Conservation (phyloP, 2,329 filamentous ascomycete species). For the Davidsoniella virescens region DNA sequence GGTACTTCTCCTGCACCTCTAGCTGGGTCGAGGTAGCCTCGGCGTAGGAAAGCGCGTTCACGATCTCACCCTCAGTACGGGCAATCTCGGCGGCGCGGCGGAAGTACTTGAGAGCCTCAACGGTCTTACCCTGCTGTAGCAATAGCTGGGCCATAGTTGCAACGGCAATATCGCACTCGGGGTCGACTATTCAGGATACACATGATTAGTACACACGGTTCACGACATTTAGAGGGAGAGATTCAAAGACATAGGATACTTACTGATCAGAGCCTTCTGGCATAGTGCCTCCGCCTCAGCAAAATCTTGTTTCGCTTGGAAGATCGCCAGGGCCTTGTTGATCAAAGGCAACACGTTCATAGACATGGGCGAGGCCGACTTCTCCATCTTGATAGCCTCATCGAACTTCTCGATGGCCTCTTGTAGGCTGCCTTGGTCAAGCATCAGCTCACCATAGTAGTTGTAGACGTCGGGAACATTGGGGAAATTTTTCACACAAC, state of each 20-base stretch:
- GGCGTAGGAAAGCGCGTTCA: slow-evolving; percentile 91
- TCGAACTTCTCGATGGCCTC: slow-evolving; percentile 98
- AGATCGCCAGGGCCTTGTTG: slow-evolving; percentile 93
- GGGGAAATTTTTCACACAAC: slow-evolving; percentile 96
- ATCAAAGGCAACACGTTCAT: slow-evolving; percentile 97
- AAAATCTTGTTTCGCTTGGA: slow-evolving; percentile 98
- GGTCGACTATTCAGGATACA: slow-evolving; percentile 51
- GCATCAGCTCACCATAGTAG: slow-evolving; percentile 93
- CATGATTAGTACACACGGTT: neutral
- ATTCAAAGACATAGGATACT: slow-evolving; percentile 23
- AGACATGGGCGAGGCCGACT: slow-evolving; percentile 76
- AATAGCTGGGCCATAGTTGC: slow-evolving; percentile 97
- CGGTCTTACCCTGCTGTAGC: slow-evolving; percentile 93
- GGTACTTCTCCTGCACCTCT: slow-evolving; percentile 77
- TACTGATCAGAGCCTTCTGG: slow-evolving; percentile 93
- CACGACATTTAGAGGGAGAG: neutral
- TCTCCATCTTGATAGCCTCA: slow-evolving; percentile 97
- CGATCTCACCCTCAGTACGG: slow-evolving; percentile 84
- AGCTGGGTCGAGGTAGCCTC: slow-evolving; percentile 94
- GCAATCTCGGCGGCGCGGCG: slow-evolving; percentile 90
- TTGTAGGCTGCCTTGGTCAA: slow-evolving; percentile 89
- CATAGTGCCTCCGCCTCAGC: slow-evolving; percentile 88
- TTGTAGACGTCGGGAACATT: slow-evolving; percentile 97
- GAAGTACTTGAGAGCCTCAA: slow-evolving; percentile 89
- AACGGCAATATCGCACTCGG: slow-evolving; percentile 95